phyloP scores from a whole-genome alignment of 306 rosid genomes.

The Sicyos edulis region DNA sequence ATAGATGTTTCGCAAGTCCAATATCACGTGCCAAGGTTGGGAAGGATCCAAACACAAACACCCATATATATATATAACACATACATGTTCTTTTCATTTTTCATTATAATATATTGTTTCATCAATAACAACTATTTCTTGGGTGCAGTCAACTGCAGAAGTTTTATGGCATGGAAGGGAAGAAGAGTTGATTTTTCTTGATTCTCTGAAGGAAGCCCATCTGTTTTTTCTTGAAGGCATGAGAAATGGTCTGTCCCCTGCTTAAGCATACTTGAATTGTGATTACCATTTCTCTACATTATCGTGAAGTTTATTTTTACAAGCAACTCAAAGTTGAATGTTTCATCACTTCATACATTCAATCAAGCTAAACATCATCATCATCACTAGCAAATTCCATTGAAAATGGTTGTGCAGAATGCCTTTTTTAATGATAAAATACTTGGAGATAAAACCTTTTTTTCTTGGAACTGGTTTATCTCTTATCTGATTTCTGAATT shows the following conservation, averaged over 20 bases:
- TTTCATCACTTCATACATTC: background rate
- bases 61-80: background rate
- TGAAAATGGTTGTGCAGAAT: background rate
- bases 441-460: background rate
- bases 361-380: background rate
- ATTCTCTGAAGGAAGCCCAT: constrained; percentile 61
- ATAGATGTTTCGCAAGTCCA: constrained; percentile 62
- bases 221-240: constrained; percentile 72
- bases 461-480: background rate
- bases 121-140: constrained; percentile 21
- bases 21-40: constrained; percentile 76
- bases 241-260: constrained; percentile 62
- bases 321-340: background rate
- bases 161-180: constrained; percentile 58
- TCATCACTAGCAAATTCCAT: background rate
- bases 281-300: background rate
- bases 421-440: background rate
- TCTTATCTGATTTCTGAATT: background rate
- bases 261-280: background rate
- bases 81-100: background rate
- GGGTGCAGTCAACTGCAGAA: constrained; percentile 68
- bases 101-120: background rate
- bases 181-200: constrained; percentile 53
- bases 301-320: background rate
- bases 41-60: background rate